Percentiles rank a stretch among this genome's conserved stretches.
Evolutionary conservation across 345 rosid genomes (phyloP).

Genomic region (Carallia brachiata): DNA sequence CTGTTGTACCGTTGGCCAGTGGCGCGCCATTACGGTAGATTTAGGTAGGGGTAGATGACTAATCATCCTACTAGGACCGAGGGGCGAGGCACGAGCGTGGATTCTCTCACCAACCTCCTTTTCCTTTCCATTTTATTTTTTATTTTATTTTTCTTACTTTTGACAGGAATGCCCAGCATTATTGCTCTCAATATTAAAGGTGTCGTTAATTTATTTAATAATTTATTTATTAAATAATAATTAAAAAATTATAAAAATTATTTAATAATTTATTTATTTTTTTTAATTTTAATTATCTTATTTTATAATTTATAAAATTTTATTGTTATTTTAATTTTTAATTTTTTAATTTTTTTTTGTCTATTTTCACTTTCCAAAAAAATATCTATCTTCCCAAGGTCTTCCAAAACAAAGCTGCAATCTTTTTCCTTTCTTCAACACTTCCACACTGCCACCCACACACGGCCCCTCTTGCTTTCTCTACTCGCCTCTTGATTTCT

Average conservation of each 20-base stretch:
- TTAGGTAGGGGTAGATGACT: too few relatives aligned
- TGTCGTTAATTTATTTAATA: too few relatives aligned
- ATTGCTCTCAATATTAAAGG: too few relatives aligned
- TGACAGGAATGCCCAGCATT: too few relatives aligned
- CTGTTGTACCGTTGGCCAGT: neutral
- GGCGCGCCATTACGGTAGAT: neutral
- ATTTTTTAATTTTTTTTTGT: neutral
- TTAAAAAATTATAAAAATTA: too few relatives aligned
- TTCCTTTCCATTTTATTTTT: neutral
- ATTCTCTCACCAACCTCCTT: neutral
- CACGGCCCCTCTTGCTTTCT: neutral
- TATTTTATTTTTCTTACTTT: too few relatives aligned
- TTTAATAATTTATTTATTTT: too few relatives aligned
- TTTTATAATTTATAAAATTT: too few relatives aligned
- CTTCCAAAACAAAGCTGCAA: neutral
- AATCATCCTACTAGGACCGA: too few relatives aligned
- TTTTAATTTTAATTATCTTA: too few relatives aligned
- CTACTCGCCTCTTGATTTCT: neutral
- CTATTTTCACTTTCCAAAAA: neutral
- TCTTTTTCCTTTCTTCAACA: constrained; percentile 17
- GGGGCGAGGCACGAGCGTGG: neutral
- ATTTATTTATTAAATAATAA: too few relatives aligned
- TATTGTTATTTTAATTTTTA: too few relatives aligned
- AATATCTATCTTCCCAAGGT: constrained; percentile 19
- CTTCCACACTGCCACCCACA: neutral